These are phyloP conservation scores for Casaregolazyma suthepensis DNA, from an alignment of 1,139 yeast species.

Conservation along the genomic window DNA sequence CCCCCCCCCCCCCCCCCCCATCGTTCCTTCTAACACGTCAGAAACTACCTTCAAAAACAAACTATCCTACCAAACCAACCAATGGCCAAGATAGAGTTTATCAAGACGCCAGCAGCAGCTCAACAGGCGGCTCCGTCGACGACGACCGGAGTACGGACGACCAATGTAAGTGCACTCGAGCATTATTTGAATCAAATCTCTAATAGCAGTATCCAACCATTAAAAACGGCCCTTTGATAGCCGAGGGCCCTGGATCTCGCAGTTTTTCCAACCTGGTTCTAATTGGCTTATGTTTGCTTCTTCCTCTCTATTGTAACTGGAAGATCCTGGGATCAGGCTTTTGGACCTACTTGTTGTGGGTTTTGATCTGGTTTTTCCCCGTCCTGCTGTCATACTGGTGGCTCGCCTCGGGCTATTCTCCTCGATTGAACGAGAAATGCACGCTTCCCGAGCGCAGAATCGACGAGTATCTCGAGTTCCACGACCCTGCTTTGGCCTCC, in stretches of 20 bases:
- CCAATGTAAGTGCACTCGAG: slow-evolving; percentile 41
- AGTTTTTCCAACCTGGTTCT: slow-evolving; percentile 65
- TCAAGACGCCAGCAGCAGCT: slow-evolving; percentile 53
- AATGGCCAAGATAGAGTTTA: slow-evolving; percentile 35
- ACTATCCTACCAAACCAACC: neutral
- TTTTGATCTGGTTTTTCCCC: slow-evolving; percentile 54
- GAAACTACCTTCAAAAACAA: neutral
- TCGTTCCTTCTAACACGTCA: neutral
- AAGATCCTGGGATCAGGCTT: slow-evolving; percentile 65
- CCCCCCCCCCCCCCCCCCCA: too few relatives aligned
- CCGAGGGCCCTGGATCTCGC: slow-evolving; percentile 85
- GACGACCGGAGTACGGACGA: slow-evolving; percentile 55
- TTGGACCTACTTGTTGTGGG: slow-evolving; percentile 49
- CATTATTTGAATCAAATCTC: too few relatives aligned
- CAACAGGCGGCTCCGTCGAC: slow-evolving; percentile 42
- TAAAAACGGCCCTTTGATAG: slow-evolving; percentile 81
- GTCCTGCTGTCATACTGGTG: slow-evolving; percentile 81
- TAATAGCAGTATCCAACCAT: slow-evolving; percentile 67
- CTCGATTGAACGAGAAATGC: slow-evolving; percentile 75
- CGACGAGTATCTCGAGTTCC: slow-evolving; percentile 75
- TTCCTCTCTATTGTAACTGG: slow-evolving; percentile 61
- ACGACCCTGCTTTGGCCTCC: slow-evolving; percentile 62
- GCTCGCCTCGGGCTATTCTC: slow-evolving; percentile 65
- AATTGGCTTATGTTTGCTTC: slow-evolving; percentile 44
- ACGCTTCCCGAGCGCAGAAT: slow-evolving; percentile 72